Evolutionary conservation across 2,329 filamentous ascomycete species (phyloP).

Genomic region (Alternaria longipes): DNA sequence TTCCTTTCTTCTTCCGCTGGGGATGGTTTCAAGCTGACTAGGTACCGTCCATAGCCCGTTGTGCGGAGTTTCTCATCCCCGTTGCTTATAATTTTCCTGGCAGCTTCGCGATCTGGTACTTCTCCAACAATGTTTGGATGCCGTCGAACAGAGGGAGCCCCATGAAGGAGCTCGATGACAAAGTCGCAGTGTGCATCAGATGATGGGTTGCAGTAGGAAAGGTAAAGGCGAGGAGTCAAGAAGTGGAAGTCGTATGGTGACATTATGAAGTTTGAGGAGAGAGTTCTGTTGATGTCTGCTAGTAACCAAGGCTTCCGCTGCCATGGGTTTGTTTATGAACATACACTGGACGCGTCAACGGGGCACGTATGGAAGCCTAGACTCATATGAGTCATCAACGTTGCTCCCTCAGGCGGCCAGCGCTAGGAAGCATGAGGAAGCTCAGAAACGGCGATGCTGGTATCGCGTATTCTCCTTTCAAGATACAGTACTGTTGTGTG

Average conservation of each 20-base stretch:
- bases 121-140: background rate
- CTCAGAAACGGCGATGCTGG: background rate
- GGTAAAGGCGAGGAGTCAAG: slow-evolving; percentile 61
- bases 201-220: slow-evolving; percentile 28
- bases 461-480: background rate
- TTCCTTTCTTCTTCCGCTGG: background rate
- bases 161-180: slow-evolving; percentile 8
- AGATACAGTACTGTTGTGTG: background rate
- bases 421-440: slow-evolving; percentile 12
- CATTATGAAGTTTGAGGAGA: background rate
- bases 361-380: background rate
- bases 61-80: slow-evolving; percentile 15
- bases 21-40: slow-evolving; percentile 31
- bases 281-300: background rate
- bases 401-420: background rate
- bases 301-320: background rate
- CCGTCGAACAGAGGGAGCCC: slow-evolving; percentile 1
- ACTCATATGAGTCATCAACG: slow-evolving; percentile 6
- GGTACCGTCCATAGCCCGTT: slow-evolving; percentile 39
- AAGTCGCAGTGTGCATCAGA: slow-evolving; percentile 29
- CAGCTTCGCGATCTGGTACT: slow-evolving; percentile 12
- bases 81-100: slow-evolving; percentile 19
- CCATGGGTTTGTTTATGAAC: background rate
- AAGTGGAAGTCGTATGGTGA: slow-evolving; percentile 65
- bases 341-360: background rate